phyloP scores from a whole-genome alignment of 108 stramenopile species.

The Nannochloropsis salina region DNA sequence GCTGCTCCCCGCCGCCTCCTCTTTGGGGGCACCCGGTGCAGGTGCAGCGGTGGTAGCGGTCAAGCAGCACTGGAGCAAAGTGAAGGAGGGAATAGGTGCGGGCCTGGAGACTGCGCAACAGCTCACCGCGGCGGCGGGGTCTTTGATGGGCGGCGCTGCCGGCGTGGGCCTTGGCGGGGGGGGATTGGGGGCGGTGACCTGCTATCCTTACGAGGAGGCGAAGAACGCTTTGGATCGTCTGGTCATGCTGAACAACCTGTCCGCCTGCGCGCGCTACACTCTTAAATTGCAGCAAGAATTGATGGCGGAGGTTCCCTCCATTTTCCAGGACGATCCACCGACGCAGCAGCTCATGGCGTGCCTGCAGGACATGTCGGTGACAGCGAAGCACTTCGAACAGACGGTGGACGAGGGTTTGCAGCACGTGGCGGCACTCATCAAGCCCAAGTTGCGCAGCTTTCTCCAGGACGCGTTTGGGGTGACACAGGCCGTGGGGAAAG shows the following conservation, averaged over 20 bases:
- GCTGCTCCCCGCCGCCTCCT: background rate
- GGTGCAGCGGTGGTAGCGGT: background rate
- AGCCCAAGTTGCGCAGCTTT: background rate
- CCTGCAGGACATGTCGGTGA: constrained; percentile 36
- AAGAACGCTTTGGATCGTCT: constrained; percentile 26
- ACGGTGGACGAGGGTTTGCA: constrained; percentile 38
- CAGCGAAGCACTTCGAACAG: constrained; percentile 31
- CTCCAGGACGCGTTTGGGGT: background rate
- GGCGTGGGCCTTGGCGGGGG: constrained; percentile 7
- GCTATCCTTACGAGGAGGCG: background rate
- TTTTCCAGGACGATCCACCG: constrained; percentile 19
- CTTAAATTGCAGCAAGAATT: constrained; percentile 30
- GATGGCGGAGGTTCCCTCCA: constrained; percentile 37
- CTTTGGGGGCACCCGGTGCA: background rate
- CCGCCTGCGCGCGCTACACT: constrained; percentile 33
- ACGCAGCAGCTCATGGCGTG: constrained; percentile 38
- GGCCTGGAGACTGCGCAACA: constrained; percentile 24
- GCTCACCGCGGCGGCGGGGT: constrained; percentile 21
- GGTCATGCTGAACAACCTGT: constrained; percentile 40
- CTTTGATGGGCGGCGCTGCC: background rate
- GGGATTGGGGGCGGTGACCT: background rate
- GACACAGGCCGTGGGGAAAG: background rate
- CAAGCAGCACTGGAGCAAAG: constrained; percentile 13
- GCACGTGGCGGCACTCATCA: constrained; percentile 24
- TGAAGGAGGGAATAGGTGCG: constrained; percentile 23